Evolutionary conservation across 1,139 yeast species (phyloP), one percentile per base, ranked within the genome.

Genomic region (Diutina sp.): DNA sequence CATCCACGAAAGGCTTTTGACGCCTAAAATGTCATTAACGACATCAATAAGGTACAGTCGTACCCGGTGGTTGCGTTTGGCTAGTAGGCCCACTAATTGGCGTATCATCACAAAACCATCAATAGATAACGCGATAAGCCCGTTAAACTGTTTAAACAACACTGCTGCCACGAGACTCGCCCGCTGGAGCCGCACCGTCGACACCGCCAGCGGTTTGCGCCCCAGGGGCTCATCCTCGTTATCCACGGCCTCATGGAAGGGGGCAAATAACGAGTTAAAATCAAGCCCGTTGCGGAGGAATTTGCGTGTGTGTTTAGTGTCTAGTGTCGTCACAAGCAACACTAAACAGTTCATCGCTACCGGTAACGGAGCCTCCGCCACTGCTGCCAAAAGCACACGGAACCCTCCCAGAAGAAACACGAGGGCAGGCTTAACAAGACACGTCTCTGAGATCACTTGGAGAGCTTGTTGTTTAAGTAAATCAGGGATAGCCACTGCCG

Each of bases 401-500:
- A 87, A 74, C 0, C 93, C 91, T 38, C 87, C 89, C 30, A 87
- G 80, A 56, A 77, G 79, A 58, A 78, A 79, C 0, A 86, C 78
- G 30, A 82, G 67, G 51, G 76, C 78, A 0, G 97, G 95, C 47
- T 80, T 76, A 32, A 78, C 63, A 3, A 89, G 67, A 1, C 90
- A 73, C 1, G 85, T 68, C 65, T 91, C 98, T 53, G 90, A 79
- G 16, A 89, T 64, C 0, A 96, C 86, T 63, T 91, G 90, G 54
- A 82, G 65, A 58, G 87, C 77, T 45, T 25, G 54, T 16, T 28
- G 44, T 14, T 32, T 18, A 2, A 29, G 32, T 4, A 25, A 12
- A 1, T 47, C 56, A n/a, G 50, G 29, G 8, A 55, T 57, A 6
- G 55, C 47, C 59, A 25, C 46, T 12, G 48, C 38, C 16, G 12